These are phyloP conservation scores for Tetrahymena borealis DNA, from an alignment of 73 alveolate species.

Conservation along the genomic window DNA sequence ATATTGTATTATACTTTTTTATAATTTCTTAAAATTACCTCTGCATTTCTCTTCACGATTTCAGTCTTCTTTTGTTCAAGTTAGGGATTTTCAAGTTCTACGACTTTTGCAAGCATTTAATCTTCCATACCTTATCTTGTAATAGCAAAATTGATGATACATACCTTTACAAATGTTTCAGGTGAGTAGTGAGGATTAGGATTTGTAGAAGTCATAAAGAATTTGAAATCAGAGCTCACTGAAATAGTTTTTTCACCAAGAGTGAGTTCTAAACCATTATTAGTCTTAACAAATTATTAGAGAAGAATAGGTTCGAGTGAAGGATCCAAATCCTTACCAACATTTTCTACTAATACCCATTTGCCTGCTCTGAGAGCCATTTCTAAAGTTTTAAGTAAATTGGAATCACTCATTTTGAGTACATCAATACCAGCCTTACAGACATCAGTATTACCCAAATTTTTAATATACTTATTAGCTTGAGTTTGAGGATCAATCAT, in stretches of 20 bases:
- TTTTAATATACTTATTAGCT: conserved; percentile 98
- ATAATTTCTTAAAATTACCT: background rate
- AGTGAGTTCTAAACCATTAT: conserved; percentile 24
- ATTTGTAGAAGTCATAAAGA: conserved; percentile 93
- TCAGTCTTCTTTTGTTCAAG: conserved; percentile 54
- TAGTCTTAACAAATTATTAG: conserved; percentile 47
- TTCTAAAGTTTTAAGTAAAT: conserved; percentile 64
- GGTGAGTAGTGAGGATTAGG: conserved; percentile 98
- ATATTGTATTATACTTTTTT: background rate
- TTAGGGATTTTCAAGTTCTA: conserved; percentile 85
- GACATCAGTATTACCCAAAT: conserved; percentile 79
- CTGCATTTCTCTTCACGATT: conserved; percentile 52
- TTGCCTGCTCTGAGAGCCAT: conserved; percentile 69
- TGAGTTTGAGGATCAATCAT: conserved; percentile 94
- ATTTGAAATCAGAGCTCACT: conserved; percentile 69
- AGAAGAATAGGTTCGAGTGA: conserved; percentile 75
- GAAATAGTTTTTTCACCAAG: background rate
- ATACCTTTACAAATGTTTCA: conserved; percentile 69
- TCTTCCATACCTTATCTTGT: conserved; percentile 86
- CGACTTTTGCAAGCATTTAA: conserved; percentile 96
- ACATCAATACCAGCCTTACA: conserved; percentile 52
- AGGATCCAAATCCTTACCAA: conserved; percentile 74
- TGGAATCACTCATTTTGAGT: background rate
- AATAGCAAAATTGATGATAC: conserved; percentile 66
- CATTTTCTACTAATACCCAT: conserved; percentile 70